Conservation (phyloP, 2,329 filamentous ascomycete genomes). For the Fusarium agapanthi region DNA sequence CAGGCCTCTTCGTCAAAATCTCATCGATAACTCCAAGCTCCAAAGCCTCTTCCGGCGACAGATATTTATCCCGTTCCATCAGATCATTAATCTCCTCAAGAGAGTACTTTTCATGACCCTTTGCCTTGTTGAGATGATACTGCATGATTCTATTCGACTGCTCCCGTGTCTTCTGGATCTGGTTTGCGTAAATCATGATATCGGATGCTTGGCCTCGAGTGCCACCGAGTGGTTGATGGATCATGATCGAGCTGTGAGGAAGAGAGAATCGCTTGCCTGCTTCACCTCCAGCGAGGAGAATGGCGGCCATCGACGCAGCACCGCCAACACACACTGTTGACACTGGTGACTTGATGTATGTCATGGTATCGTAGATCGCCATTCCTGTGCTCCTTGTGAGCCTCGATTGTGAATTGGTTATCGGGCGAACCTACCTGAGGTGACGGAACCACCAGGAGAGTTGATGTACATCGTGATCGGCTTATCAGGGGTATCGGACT, state of each 20-base stretch:
- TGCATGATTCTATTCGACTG: conserved; percentile 93
- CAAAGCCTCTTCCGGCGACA: conserved; percentile 87
- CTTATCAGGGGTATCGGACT: conserved; percentile 94
- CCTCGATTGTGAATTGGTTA: neutral
- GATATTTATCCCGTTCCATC: conserved; percentile 97
- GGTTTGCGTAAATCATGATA: conserved; percentile 96
- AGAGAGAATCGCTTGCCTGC: conserved; percentile 87
- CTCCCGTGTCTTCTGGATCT: conserved; percentile 86
- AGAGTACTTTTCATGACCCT: conserved; percentile 78
- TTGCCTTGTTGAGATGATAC: conserved; percentile 80
- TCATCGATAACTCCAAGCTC: conserved; percentile 93
- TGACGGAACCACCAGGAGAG: conserved; percentile 91
- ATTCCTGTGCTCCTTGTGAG: conserved; percentile 55
- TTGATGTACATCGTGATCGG: conserved; percentile 99
- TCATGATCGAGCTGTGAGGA: conserved; percentile 95
- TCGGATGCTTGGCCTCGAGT: conserved; percentile 75
- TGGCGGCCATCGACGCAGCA: conserved; percentile 92
- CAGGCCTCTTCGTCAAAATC: conserved; percentile 75
- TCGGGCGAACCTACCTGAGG: conserved; percentile 57
- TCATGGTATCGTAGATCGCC: conserved; percentile 99
- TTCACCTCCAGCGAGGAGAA: conserved; percentile 86
- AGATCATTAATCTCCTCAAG: conserved; percentile 88
- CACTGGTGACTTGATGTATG: conserved; percentile 91
- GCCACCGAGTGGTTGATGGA: conserved; percentile 90
- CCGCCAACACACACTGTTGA: conserved; percentile 95